phyloP scores from a whole-genome alignment of 495 filamentous ascomycete genomes.

The Zalerion maritima region DNA sequence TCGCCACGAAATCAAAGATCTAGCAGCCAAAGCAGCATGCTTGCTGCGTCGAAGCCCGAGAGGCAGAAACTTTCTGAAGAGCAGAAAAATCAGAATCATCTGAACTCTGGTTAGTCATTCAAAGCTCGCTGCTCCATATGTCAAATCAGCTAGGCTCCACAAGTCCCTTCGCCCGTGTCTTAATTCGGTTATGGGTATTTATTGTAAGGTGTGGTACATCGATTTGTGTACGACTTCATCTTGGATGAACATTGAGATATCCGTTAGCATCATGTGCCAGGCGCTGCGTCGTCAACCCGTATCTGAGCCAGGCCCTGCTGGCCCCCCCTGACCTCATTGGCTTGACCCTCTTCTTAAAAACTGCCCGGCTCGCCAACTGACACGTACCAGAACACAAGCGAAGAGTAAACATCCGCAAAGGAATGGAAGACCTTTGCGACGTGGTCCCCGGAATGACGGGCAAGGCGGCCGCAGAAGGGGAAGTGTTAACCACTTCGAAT shows the following conservation, averaged over 20 bases:
- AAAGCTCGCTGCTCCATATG: too few relatives aligned
- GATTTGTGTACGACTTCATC: too few relatives aligned
- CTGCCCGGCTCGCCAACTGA: not conserved
- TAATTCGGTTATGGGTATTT: too few relatives aligned
- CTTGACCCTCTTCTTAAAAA: too few relatives aligned
- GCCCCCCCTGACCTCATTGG: not conserved
- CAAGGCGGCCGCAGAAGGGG: slow-evolving; percentile 70
- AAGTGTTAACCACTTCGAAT: slow-evolving; percentile 64
- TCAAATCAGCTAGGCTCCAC: too few relatives aligned
- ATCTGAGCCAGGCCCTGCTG: too few relatives aligned
- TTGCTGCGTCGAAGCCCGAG: slow-evolving; percentile 24
- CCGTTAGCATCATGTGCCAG: too few relatives aligned
- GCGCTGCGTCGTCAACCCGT: too few relatives aligned
- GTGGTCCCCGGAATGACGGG: slow-evolving; percentile 74
- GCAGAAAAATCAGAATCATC: slow-evolving; percentile 87
- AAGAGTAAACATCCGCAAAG: slow-evolving; percentile 67
- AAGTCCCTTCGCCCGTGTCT: too few relatives aligned
- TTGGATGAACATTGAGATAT: too few relatives aligned
- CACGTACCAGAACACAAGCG: slow-evolving; percentile 60
- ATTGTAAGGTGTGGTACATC: too few relatives aligned
- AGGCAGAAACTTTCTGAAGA: slow-evolving; percentile 69
- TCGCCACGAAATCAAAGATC: too few relatives aligned
- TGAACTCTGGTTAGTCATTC: slow-evolving; percentile 43
- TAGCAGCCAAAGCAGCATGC: slow-evolving; percentile 6
- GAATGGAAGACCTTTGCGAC: slow-evolving; percentile 73